Evolutionary conservation across 2,329 filamentous ascomycete genomes (phyloP).

Genomic region (Diaporthe sp.): DNA sequence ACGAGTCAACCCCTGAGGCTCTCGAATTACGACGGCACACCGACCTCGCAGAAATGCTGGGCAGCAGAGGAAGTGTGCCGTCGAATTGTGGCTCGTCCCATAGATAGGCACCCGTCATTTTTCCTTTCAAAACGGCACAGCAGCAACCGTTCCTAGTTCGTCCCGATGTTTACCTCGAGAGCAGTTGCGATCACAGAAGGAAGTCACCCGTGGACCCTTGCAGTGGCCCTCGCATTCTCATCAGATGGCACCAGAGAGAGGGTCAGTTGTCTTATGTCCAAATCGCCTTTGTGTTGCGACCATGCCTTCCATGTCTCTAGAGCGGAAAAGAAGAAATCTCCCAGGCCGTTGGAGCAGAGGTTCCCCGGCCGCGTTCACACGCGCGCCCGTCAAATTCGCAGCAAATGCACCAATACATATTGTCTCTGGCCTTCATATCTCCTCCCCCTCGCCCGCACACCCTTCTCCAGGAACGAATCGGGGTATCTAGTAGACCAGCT

Average conservation of each 20-base stretch:
- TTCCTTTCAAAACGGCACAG: background rate
- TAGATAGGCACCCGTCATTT: background rate
- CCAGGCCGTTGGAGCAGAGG: background rate
- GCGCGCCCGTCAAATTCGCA: slow-evolving; percentile 9
- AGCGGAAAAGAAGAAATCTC: slow-evolving; percentile 18
- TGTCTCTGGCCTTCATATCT: slow-evolving; percentile 2
- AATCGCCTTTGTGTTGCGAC: slow-evolving; percentile 10
- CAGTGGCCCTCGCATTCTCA: background rate
- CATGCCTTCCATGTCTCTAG: slow-evolving; percentile 18
- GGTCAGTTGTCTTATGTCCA: slow-evolving; percentile 25
- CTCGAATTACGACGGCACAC: background rate
- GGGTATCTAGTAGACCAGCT: slow-evolving; percentile 69
- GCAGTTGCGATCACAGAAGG: background rate
- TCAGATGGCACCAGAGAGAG: background rate
- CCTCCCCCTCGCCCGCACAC: slow-evolving; percentile 1
- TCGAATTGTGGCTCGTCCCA: background rate
- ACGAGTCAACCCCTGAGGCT: background rate
- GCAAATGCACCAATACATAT: slow-evolving; percentile 17
- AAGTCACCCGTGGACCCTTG: background rate
- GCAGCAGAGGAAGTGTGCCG: background rate
- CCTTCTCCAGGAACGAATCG: background rate
- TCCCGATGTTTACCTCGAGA: background rate
- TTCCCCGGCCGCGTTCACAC: background rate
- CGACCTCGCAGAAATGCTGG: background rate
- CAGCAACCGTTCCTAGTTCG: slow-evolving; percentile 1